Conservation (phyloP, 2,329 filamentous ascomycete species). For the Botrytis elliptica region DNA sequence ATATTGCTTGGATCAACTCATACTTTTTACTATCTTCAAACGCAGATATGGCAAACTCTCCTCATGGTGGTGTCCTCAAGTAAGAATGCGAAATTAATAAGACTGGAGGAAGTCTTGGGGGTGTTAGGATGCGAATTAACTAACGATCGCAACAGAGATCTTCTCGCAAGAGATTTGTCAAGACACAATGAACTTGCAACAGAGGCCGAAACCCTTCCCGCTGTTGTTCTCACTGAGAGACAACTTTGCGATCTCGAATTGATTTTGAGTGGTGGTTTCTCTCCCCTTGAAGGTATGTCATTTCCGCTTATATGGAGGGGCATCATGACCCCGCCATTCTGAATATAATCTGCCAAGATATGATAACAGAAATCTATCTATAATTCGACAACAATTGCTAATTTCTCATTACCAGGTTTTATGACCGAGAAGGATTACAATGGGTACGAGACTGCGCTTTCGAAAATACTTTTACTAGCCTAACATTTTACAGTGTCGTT, state of each 20-base stretch:
- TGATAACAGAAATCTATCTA: background rate
- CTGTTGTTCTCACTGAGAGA: slow-evolving; percentile 82
- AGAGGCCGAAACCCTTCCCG: slow-evolving; percentile 84
- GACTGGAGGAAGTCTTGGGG: background rate
- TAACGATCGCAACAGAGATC: slow-evolving; percentile 52
- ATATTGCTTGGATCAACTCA: background rate
- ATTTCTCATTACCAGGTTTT: slow-evolving; percentile 63
- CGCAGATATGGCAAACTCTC: slow-evolving; percentile 62
- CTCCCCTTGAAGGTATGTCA: slow-evolving; percentile 82
- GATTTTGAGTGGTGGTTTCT: slow-evolving; percentile 97
- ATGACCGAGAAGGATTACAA: slow-evolving; percentile 98
- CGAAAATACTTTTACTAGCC: slow-evolving; percentile 31
- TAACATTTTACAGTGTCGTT: slow-evolving; percentile 66
- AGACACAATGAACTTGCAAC: slow-evolving; percentile 74
- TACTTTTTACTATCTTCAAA: background rate
- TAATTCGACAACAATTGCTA: slow-evolving; percentile 28
- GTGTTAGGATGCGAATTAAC: background rate
- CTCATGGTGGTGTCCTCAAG: slow-evolving; percentile 93
- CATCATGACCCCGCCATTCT: slow-evolving; percentile 30
- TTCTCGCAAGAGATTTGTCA: slow-evolving; percentile 87
- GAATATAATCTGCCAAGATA: background rate
- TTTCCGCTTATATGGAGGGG: slow-evolving; percentile 29
- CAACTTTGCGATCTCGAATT: slow-evolving; percentile 97
- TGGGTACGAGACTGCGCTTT: slow-evolving; percentile 56
- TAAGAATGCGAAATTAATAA: slow-evolving; percentile 23